Evolutionary conservation across 148 eudicot genomes (phyloP), one percentile per base, ranked within the genome.

Genomic region (Rhododendron vialii): DNA sequence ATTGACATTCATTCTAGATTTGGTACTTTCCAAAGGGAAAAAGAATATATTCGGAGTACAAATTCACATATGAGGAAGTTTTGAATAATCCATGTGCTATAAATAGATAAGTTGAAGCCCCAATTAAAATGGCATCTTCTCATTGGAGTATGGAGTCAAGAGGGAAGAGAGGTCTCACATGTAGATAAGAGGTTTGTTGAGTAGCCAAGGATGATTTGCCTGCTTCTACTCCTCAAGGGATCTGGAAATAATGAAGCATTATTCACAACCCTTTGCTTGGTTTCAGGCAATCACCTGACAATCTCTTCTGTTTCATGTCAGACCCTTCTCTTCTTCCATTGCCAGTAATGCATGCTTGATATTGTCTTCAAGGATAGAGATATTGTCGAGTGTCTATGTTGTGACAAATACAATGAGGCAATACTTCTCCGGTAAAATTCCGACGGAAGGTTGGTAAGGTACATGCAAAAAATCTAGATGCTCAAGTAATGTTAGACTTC

Each of bases 211-310:
- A 67, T 67, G 74, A 67, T 67, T 67, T 67, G 74, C 15, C 74
- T 67, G 33, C 74, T 67, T 28, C 74, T 26, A 12, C 74, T 67
- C 15, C 35, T 67, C 1, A 3, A 26, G 74, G 74, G 35, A n/a
- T n/a, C 35, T 28, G 69, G 65, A 57, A 20, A 61, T 61, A 18
- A 18, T 57, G 0, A 22, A 8, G 10, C 14, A 65, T 65, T 65
- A 9, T 26, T 67, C 14, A 3, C 28, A 26, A 26, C 28, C 74
- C 35, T 26, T 67, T 24, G 74, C 2, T 67, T 67, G 74, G 1
- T 67, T 67, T 67, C 74, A 67, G 74, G 74, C 35, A 67, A 67
- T 67, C 74, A n/a, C 74, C 74, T 11, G 74, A 67, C 74, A 67
- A 28, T 28, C 74, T 67, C 74, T 67, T 26, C 15, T 67, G 35